Evolutionary conservation across 805 yeast species (phyloP).

Genomic region (Candida fluviatilis): DNA sequence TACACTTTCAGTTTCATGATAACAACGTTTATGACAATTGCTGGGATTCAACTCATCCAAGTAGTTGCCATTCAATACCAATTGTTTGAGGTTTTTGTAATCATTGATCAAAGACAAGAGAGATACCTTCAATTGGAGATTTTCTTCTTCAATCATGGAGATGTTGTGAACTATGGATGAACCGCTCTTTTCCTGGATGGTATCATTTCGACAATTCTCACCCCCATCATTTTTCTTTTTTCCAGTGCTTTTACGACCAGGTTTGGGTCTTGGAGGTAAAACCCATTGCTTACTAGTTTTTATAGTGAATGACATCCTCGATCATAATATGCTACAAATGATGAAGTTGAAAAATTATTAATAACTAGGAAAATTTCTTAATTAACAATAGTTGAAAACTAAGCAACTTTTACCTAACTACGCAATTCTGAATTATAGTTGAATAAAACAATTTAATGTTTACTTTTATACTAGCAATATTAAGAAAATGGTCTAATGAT

Average conservation of each 20-base stretch:
- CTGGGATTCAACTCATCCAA: background rate
- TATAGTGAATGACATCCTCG: background rate
- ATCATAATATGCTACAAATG: background rate
- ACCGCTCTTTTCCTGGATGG: no score
- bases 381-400: background rate
- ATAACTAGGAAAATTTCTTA: background rate
- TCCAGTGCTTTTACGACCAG: conserved; percentile 44
- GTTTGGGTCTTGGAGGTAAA: conserved; percentile 79
- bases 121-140: conserved; percentile 29
- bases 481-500: background rate
- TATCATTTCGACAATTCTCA: no score
- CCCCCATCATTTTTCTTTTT: background rate
- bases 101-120: conserved; percentile 36
- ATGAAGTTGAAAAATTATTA: no score
- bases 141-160: conserved; percentile 26
- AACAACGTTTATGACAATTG: conserved; percentile 7
- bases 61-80: conserved; percentile 15
- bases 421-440: no score
- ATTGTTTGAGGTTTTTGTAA: conserved; percentile 31
- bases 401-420: background rate
- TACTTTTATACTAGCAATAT: no score
- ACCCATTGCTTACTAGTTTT: conserved; percentile 80
- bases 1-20: conserved; percentile 2
- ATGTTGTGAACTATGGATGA: background rate
- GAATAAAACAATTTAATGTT: no score